Evolutionary conservation across 192 early-diverging fungal species (phyloP), one percentile per base, ranked within the genome.

Genomic region (Coemansia sp.): DNA sequence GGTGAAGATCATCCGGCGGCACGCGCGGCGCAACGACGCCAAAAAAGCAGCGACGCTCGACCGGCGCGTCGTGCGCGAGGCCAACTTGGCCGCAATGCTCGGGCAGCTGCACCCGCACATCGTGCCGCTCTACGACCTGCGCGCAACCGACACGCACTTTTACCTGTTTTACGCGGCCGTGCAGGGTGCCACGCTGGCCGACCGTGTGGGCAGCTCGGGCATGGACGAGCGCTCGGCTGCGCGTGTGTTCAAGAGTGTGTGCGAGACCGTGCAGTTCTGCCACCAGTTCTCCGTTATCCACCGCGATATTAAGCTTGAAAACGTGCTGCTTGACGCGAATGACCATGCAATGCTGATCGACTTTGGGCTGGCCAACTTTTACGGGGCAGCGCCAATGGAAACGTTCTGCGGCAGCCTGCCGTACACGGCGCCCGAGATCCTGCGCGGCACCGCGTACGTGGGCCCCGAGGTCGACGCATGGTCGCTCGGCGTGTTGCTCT

Each of bases 381-480:
- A 89, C 19, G 78, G 81, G 6, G 73, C 83, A 4, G 71, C 69
- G 50, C 71, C 88, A 32, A 79, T 98, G 55, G 71, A 82, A 30
- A 96, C 94, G 2, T 93, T 94, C 33, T 98, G 95, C 81, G 95
- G 95, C 80, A 93, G 91, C 47, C 82, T 95, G 44, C 90, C 93
- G 8, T 97, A 94, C 57, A 88, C 89, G 28, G 86, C 87, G 24
- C 90, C 91, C 45, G 95, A 98, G 82, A 94, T 98, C 69, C 87
- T 96, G 40, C 81, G 91, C 54, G 94, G 91, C 23, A 88, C 91
- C 54, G 91, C 87, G 40, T 98, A 98, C 64, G 74, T 80, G 54
- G 96, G 96, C 3, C 93, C 96, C 5, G 96, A 98, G 58, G 87
- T 98, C 29, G 96, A 98, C 58, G 88, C 91, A 25, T 98, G 96